phyloP scores from a whole-genome alignment of 2,329 filamentous ascomycete genomes.

The Hypoxylon sp. region DNA sequence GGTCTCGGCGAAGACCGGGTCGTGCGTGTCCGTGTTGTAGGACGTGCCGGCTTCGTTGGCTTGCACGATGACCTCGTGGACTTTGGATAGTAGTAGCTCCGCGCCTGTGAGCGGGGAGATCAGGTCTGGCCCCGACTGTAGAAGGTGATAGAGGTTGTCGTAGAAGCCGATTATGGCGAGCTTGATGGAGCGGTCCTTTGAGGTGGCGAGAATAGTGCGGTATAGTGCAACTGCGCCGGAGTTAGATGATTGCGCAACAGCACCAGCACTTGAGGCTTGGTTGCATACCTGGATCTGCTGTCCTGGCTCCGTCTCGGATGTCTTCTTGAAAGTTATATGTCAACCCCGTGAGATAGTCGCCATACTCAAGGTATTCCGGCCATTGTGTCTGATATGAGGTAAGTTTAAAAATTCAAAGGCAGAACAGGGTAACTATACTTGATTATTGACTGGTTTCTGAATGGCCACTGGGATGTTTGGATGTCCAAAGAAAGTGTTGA shows the following conservation, averaged over 20 bases:
- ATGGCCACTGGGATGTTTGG: constrained; percentile 26
- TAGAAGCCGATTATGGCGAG: constrained; percentile 33
- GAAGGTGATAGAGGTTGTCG: constrained; percentile 27
- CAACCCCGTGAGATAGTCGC: constrained; percentile 28
- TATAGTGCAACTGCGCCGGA: constrained; percentile 24
- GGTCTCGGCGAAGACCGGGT: constrained; percentile 14
- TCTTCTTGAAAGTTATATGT: constrained; percentile 31
- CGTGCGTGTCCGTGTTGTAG: constrained; percentile 21
- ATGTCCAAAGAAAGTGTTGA: constrained; percentile 31
- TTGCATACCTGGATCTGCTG: constrained; percentile 28
- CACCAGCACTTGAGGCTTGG: constrained; percentile 11
- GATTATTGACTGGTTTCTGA: constrained; percentile 28
- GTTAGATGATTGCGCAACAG: no score
- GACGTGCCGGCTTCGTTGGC: constrained; percentile 24
- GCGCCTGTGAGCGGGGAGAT: constrained; percentile 30
- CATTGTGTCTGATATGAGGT: constrained; percentile 17
- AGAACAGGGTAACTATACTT: constrained; percentile 25
- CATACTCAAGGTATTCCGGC: constrained; percentile 21
- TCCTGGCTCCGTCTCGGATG: constrained; percentile 21
- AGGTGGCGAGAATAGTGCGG: constrained; percentile 30
- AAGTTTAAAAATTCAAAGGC: background rate
- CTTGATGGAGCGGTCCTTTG: constrained; percentile 24
- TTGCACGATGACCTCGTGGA: constrained; percentile 30
- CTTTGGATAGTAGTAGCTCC: constrained; percentile 28
- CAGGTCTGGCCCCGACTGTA: constrained; percentile 24